Base-by-base conservation (phyloP, 83 land plant genomes). In the Picea abies region DNA sequence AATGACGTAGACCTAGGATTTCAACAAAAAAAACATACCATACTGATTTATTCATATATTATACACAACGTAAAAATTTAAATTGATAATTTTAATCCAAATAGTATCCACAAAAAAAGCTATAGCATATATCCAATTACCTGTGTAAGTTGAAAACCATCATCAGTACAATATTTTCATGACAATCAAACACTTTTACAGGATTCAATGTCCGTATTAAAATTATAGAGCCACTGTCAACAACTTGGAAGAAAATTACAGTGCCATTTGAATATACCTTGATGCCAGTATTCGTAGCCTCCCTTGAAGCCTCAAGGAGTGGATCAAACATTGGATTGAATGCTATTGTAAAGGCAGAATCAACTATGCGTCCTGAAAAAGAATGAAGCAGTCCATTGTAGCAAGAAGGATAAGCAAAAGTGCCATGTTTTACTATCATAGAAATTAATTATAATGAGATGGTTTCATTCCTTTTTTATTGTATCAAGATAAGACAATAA, bases 321-420 rank as follows among this genome's bases (percentile, higher is more conserved):
- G 99, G 99, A 85, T 96, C 86, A 88, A 85, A 97, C 96, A 95
- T 91, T 23, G 99, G 98, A 82, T 97, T 97, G 82, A 97, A 97
- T 78, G 99, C 98, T 52, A 97, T 91, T 19, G 99, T 97, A 83
- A 97, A 97, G 23, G 99, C 99, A 90, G 97, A 97, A 76, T 97
- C 99, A 79, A 97, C 90, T 67, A 97, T 97, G 79, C 84, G 92
- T 25, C 99, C 99, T 97, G 96, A 64, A 83, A 83, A 62, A 70
- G 41, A 73, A 73, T 11, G 56, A 73, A 44, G 56, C 37, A 32
- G 4, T 32, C 56, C 77, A 73, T 73, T 3, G 63, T 26, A 77
- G 17, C 83, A 86, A 49, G 22, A 73, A n/a, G 22, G 22, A 44
- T 73, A 20, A 44, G 56, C 26, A 44, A 44, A 39, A 44, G 15